Evolutionary conservation across 2,329 filamentous ascomycete genomes (phyloP).

Genomic region (Pestalotiopsis sp.): DNA sequence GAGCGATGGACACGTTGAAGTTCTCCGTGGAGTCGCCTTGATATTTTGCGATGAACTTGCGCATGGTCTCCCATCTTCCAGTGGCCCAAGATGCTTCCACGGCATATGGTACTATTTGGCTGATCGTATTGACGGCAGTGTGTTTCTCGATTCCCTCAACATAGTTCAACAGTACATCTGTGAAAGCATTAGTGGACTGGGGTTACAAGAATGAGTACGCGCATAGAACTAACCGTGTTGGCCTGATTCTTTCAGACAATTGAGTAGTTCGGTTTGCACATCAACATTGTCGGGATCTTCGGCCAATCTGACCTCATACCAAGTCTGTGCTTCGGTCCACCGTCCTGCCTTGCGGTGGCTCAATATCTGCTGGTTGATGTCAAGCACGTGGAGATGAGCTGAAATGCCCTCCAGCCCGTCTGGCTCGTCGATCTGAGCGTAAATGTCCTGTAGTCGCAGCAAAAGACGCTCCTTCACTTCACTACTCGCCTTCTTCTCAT

Average conservation of each 20-base stretch:
- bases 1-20: conserved; percentile 83
- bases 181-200: neutral
- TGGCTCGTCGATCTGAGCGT: conserved; percentile 95
- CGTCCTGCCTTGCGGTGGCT: conserved; percentile 91
- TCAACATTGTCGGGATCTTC: conserved; percentile 77
- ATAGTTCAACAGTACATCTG: conserved; percentile 84
- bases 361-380: conserved; percentile 89
- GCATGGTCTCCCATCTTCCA: conserved; percentile 76
- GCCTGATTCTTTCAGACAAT: conserved; percentile 91
- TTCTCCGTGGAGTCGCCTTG: conserved; percentile 59
- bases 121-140: conserved; percentile 50
- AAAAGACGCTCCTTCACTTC: conserved; percentile 68
- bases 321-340: conserved; percentile 94
- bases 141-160: conserved; percentile 72
- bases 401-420: conserved; percentile 96
- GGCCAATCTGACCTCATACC: conserved; percentile 91
- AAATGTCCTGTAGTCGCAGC: conserved; percentile 86
- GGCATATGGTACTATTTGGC: conserved; percentile 77
- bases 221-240: conserved; percentile 68
- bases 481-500: conserved; percentile 45
- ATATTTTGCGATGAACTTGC: conserved; percentile 64
- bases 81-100: conserved; percentile 93
- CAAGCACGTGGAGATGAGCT: conserved; percentile 80
- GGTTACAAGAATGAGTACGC: neutral
- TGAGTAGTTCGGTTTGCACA: conserved; percentile 80